Percentiles rank a stretch among this genome's conserved stretches.
Evolutionary conservation across 805 yeast species (phyloP).

Genomic region (Myxozyma lipomycoides): DNA sequence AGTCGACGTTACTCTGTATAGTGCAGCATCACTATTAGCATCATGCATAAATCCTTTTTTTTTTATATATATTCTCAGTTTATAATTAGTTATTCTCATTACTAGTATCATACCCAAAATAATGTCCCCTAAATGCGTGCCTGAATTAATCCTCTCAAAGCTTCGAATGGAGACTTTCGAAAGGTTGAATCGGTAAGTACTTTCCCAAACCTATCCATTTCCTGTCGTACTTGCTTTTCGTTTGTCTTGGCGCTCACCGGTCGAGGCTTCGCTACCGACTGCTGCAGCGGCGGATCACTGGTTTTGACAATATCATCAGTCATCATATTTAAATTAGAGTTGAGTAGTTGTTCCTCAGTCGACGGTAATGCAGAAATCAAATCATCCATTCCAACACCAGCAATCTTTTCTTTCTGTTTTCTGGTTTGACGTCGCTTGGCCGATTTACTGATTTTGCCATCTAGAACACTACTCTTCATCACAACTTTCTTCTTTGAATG

Average conservation of each 20-base stretch:
- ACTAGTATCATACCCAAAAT: not conserved
- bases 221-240: constrained; percentile 53
- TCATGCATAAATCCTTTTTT: not conserved
- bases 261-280: constrained; percentile 2
- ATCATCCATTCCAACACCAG: constrained; percentile 16
- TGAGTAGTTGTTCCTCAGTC: not conserved
- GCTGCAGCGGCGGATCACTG: constrained; percentile 1
- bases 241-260: constrained; percentile 21
- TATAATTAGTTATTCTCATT: too few species aligned
- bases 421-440: constrained; percentile 14
- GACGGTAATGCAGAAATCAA: constrained; percentile 19
- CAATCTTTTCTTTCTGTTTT: constrained; percentile 12
- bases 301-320: constrained; percentile 2
- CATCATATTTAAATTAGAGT: not conserved
- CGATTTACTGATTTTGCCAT: constrained; percentile 11
- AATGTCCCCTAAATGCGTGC: constrained; percentile 25
- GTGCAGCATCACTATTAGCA: too few species aligned
- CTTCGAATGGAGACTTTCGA: constrained; percentile 58
- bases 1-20: constrained; percentile 15
- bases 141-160: constrained; percentile 58
- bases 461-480: not conserved
- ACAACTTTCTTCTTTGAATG: constrained; percentile 4
- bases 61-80: too few species aligned
- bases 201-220: constrained; percentile 54
- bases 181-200: constrained; percentile 55